Percentiles rank a stretch among this genome's conserved stretches.
Conservation (phyloP, 371 early-diverging fungal species). For the Phascolomyces articulosus region DNA sequence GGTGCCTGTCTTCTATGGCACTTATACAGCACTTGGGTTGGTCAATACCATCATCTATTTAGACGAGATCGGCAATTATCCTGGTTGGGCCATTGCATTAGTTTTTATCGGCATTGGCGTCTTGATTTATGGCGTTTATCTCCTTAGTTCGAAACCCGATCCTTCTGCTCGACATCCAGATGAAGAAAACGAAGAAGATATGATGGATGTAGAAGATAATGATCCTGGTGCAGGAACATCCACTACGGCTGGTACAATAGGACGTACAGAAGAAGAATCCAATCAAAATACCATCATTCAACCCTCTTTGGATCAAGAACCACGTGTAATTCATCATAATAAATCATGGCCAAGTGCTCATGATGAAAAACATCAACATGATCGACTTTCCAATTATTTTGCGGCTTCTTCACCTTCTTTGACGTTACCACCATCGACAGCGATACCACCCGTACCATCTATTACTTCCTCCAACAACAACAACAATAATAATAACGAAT, state of each 20-base stretch:
- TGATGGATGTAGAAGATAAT: background rate
- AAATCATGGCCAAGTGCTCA: conserved; percentile 12
- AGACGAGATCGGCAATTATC: conserved; percentile 58
- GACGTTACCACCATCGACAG: conserved; percentile 8
- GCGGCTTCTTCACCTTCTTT: conserved; percentile 10
- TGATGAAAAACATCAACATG: conserved; percentile 10
- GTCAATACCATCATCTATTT: conserved; percentile 71
- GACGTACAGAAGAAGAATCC: background rate
- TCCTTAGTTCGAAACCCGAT: conserved; percentile 63
- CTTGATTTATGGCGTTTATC: conserved; percentile 58
- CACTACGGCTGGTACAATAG: background rate
- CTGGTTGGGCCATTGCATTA: conserved; percentile 60
- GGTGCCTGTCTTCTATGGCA: conserved; percentile 73
- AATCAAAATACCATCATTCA: too few relatives aligned
- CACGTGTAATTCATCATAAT: conserved; percentile 1
- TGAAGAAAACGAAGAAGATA: background rate
- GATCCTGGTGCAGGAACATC: background rate
- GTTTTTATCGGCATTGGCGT: conserved; percentile 62
- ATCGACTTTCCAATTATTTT: background rate
- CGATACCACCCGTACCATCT: conserved; percentile 8
- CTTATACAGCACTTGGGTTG: conserved; percentile 67
- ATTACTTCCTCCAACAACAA: background rate
- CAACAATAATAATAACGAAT: background rate
- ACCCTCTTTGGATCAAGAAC: background rate
- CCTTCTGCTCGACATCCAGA: conserved; percentile 24